phyloP scores from a whole-genome alignment of 139 green algal species.

The Closterium sp. region DNA sequence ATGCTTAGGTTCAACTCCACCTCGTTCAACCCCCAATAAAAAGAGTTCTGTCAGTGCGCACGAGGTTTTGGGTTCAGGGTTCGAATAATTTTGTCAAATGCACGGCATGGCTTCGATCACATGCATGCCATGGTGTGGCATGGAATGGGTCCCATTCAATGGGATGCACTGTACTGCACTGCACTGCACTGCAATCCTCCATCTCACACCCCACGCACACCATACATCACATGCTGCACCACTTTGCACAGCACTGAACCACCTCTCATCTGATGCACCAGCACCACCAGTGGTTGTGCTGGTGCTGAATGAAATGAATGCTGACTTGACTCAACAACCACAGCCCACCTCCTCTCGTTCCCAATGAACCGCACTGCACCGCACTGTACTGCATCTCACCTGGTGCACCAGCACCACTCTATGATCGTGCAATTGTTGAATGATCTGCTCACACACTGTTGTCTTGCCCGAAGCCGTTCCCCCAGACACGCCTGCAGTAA shows the following conservation, averaged over 20 bases:
- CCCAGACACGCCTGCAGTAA: conserved; percentile 63
- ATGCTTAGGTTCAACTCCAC: no score
- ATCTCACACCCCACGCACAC: no score
- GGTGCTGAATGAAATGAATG: conserved; percentile 77
- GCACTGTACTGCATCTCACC: background rate
- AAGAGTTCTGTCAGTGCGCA: no score
- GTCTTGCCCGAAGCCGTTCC: conserved; percentile 85
- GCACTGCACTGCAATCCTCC: background rate
- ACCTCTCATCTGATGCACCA: conserved; percentile 50
- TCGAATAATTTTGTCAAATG: no score
- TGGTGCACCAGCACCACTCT: conserved; percentile 75
- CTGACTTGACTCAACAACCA: background rate
- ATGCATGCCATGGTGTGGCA: background rate
- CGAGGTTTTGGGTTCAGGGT: no score
- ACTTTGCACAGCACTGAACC: background rate
- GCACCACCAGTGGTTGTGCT: conserved; percentile 86
- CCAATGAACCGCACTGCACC: no score
- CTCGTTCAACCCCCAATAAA: no score
- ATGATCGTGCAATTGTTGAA: conserved; percentile 69
- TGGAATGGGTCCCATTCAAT: background rate
- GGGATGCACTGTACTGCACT: no score
- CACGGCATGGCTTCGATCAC: no score
- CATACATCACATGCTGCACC: no score
- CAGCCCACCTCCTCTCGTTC: no score
- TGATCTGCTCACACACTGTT: conserved; percentile 77